A percentile compares a stretch with the other conserved stretches of the same genome.
Evolutionary conservation across 371 early-diverging fungal genomes (phyloP).

Genomic region (Amoeboaphelidium protococcarum): DNA sequence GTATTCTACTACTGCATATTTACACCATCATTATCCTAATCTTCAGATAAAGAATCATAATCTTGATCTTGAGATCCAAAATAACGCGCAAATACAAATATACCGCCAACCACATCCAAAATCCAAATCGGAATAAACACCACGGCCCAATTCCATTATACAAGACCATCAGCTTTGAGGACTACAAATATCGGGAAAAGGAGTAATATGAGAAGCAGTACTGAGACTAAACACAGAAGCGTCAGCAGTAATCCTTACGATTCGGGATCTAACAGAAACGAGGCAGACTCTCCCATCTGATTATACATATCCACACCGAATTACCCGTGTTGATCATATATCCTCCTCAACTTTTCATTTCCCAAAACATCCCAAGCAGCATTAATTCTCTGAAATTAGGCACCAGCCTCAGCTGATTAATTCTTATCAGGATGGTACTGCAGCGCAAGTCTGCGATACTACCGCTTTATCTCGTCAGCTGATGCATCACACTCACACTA

Average conservation of each 20-base stretch:
- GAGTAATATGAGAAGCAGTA: neutral
- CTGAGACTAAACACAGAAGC: neutral
- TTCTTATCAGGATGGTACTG: slow-evolving; percentile 10
- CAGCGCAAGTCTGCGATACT: slow-evolving; percentile 7
- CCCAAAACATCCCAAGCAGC: neutral
- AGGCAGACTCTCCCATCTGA: neutral
- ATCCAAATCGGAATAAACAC: neutral
- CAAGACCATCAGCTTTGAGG: neutral
- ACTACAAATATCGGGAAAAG: neutral
- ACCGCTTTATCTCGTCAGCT: slow-evolving; percentile 48
- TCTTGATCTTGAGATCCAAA: too few species aligned
- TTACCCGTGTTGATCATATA: neutral
- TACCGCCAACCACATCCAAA: neutral
- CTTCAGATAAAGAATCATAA: too few species aligned
- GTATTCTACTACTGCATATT: neutral
- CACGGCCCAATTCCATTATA: neutral
- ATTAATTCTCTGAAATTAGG: neutral
- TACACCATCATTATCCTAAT: neutral
- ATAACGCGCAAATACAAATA: neutral
- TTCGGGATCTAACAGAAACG: neutral
- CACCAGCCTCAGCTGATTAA: neutral
- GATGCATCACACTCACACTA: too few species aligned
- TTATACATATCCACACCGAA: neutral
- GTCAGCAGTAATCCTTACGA: neutral
- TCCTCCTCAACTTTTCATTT: neutral